These are phyloP conservation scores for Corymbia maculata DNA, from an alignment of 345 rosid genomes.

Conservation along the genomic window DNA sequence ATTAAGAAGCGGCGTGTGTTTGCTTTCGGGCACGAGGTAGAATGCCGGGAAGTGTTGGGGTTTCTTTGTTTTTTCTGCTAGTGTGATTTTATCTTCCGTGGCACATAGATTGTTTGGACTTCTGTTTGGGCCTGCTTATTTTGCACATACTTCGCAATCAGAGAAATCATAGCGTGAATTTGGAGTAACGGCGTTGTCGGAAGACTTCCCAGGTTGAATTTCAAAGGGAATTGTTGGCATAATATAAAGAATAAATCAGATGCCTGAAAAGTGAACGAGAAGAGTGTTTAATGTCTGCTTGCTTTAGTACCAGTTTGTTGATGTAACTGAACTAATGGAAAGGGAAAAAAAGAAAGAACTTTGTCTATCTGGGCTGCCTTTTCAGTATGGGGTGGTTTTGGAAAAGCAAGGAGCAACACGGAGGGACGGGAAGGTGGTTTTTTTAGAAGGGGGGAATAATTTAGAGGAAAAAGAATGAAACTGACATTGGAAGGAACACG, in stretches of 20 bases:
- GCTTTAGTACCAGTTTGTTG: not conserved
- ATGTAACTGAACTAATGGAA: not conserved
- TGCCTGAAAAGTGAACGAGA: not conserved
- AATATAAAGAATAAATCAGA: not conserved
- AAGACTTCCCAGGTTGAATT: not conserved
- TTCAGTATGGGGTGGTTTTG: not conserved
- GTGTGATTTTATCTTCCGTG: not conserved
- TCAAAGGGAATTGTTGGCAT: not conserved
- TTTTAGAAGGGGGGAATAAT: not conserved
- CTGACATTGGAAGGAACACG: not conserved
- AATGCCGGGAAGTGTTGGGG: not conserved
- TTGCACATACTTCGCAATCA: not conserved
- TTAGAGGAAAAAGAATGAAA: not conserved
- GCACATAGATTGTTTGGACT: not conserved
- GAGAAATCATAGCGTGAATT: not conserved
- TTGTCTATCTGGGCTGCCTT: not conserved
- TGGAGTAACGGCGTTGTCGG: not conserved
- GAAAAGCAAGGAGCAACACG: not conserved
- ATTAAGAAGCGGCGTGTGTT: not conserved
- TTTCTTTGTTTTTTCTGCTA: not conserved
- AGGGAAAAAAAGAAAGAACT: not conserved
- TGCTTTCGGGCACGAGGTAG: not conserved
- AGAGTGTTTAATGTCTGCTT: not conserved
- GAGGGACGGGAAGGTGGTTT: not conserved
- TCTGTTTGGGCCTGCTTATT: not conserved